Evolutionary conservation across 1,139 yeast genomes (phyloP).

Genomic region (Nadsonia commutata): DNA sequence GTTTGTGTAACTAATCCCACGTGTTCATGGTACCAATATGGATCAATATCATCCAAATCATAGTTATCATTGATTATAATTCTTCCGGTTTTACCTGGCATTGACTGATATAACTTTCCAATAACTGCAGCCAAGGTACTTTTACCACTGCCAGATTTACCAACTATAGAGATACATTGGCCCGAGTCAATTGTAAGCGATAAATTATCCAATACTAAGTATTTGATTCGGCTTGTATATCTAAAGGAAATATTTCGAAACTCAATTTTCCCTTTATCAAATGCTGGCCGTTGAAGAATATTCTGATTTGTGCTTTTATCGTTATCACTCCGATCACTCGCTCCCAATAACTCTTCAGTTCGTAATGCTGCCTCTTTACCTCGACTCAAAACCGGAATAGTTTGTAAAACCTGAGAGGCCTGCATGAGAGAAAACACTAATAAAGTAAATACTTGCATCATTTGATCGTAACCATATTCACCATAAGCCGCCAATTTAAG

Average conservation of each 20-base stretch:
- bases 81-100: constrained; percentile 32
- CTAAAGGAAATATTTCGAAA: constrained; percentile 35
- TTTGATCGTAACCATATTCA: constrained; percentile 39
- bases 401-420: constrained; percentile 42
- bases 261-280: constrained; percentile 19
- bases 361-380: constrained; percentile 26
- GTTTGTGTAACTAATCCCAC: constrained; percentile 80
- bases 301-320: not conserved
- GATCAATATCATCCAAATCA: constrained; percentile 42
- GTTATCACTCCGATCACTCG: not conserved
- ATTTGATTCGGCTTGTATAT: constrained; percentile 20
- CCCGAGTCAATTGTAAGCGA: constrained; percentile 39
- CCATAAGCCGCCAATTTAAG: constrained; percentile 44
- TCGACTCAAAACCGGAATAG: constrained; percentile 62
- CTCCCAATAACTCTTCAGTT: not conserved
- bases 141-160: constrained; percentile 86
- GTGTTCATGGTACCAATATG: constrained; percentile 45
- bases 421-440: constrained; percentile 59
- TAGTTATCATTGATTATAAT: constrained; percentile 43
- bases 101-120: constrained; percentile 43
- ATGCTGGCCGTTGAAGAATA: not conserved
- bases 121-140: constrained; percentile 63
- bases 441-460: constrained; percentile 58
- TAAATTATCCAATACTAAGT: constrained; percentile 12
- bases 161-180: constrained; percentile 70